These are phyloP conservation scores for Fraxinus americana DNA, from an alignment of 257 asterid species.

Conservation along the genomic window DNA sequence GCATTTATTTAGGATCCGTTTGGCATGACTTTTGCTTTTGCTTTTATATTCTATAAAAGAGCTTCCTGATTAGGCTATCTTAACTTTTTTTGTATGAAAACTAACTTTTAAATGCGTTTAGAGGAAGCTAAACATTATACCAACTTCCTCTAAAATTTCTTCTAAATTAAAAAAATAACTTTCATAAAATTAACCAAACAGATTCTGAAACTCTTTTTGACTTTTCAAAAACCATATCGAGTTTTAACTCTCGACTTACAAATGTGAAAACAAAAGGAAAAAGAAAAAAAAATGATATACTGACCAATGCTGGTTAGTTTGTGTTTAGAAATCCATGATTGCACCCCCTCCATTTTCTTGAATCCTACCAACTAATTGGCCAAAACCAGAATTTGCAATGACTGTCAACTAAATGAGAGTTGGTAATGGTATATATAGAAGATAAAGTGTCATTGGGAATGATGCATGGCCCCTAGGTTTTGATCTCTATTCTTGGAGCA, in stretches of 20 bases:
- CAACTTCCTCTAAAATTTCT: no score
- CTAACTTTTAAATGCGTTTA: no score
- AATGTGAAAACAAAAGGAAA: background rate
- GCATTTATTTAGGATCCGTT: no score
- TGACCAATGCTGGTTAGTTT: conserved; percentile 73
- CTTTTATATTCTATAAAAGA: no score
- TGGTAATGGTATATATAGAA: conserved; percentile 6
- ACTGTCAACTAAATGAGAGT: background rate
- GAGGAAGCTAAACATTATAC: no score
- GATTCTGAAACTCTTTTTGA: no score
- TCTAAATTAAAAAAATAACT: no score
- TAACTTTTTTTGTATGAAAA: no score
- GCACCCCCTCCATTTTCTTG: conserved; percentile 54
- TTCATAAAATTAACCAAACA: no score
- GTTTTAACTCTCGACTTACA: background rate
- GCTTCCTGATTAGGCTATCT: no score
- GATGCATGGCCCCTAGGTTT: conserved; percentile 42
- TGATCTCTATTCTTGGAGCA: conserved; percentile 18
- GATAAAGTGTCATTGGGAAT: background rate
- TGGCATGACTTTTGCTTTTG: no score
- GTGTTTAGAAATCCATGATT: conserved; percentile 74
- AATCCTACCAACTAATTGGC: background rate
- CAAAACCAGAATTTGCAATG: background rate
- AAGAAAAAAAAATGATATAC: background rate
- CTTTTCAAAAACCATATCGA: no score